phyloP scores from a whole-genome alignment of 1,284 basidiomycete species.

The Puccinia polysora region DNA sequence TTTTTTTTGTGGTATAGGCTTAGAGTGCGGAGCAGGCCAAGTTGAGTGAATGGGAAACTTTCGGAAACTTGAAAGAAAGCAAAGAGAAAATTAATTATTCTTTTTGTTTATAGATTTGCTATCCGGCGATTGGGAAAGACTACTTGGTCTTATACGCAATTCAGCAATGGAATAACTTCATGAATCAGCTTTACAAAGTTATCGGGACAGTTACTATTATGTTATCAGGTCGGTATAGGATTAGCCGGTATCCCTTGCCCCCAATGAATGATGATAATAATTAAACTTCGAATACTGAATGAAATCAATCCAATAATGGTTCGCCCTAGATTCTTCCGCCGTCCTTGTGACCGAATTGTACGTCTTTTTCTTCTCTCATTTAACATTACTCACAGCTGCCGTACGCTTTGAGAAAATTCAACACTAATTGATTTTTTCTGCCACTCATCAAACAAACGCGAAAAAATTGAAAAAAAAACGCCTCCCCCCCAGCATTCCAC shows the following conservation, averaged over 20 bases:
- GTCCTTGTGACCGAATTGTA: conserved; percentile 37
- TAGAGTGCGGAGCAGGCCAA: conserved; percentile 11
- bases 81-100: background rate
- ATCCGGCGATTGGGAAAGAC: conserved; percentile 39
- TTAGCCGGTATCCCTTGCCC: too few species aligned
- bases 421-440: background rate
- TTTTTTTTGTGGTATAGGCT: conserved; percentile 32
- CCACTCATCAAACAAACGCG: background rate
- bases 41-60: conserved; percentile 1
- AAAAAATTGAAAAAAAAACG: too few species aligned
- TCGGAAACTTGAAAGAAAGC: background rate
- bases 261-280: too few species aligned
- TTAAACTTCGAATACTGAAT: too few species aligned
- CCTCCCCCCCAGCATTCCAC: conserved; percentile 15
- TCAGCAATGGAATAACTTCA: conserved; percentile 40
- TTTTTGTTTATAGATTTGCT: conserved; percentile 20
- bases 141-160: conserved; percentile 32
- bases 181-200: conserved; percentile 32
- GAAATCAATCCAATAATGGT: too few species aligned
- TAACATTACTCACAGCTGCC: too few species aligned
- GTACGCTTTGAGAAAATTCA: background rate
- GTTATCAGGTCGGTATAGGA: conserved; percentile 30
- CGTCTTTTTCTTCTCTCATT: background rate
- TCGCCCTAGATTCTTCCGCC: conserved; percentile 9
- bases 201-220: conserved; percentile 24